A percentile compares a stretch with the other conserved stretches of the same genome.
These are phyloP conservation scores for Neonectria hederae DNA, from an alignment of 2,329 filamentous ascomycete genomes.

Conservation along the genomic window DNA sequence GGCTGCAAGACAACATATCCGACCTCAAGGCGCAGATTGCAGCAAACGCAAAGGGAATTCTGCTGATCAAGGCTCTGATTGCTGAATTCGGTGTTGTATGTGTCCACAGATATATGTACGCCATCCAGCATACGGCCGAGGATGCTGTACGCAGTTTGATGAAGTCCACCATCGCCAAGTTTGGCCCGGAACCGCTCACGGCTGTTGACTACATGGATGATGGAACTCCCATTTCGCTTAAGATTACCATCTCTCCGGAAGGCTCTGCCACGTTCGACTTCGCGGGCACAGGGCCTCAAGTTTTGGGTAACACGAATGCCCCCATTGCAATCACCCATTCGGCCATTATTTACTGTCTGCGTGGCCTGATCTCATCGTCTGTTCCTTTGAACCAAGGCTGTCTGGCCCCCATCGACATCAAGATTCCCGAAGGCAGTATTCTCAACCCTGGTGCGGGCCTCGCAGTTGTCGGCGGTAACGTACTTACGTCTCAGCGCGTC, in stretches of 20 bases:
- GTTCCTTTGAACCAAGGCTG: slow-evolving; percentile 58
- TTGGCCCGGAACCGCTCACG: slow-evolving; percentile 74
- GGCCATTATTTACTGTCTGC: slow-evolving; percentile 47
- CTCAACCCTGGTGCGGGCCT: slow-evolving; percentile 47
- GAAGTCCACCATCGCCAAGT: slow-evolving; percentile 74
- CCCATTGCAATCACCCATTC: slow-evolving; percentile 44
- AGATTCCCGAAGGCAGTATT: slow-evolving; percentile 44
- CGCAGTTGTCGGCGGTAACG: slow-evolving; percentile 47
- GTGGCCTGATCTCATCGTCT: slow-evolving; percentile 46
- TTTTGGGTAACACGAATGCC: slow-evolving; percentile 44
- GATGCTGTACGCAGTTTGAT: slow-evolving; percentile 77
- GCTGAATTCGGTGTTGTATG: slow-evolving; percentile 80
- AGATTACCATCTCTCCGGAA: slow-evolving; percentile 78
- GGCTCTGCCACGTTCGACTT: slow-evolving; percentile 76
- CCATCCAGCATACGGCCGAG: slow-evolving; percentile 84
- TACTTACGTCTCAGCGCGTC: slow-evolving; percentile 48
- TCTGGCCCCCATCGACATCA: slow-evolving; percentile 49
- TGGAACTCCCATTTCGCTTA: slow-evolving; percentile 79
- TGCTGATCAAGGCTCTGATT: slow-evolving; percentile 77
- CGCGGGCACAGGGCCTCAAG: slow-evolving; percentile 43
- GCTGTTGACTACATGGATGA: slow-evolving; percentile 89
- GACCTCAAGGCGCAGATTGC: slow-evolving; percentile 89
- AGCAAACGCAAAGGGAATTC: slow-evolving; percentile 86
- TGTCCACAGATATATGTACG: slow-evolving; percentile 85
- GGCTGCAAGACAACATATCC: slow-evolving; percentile 83